Percentiles rank a stretch among this genome's conserved stretches.
phyloP scores from a whole-genome alignment of 495 filamentous ascomycete genomes.

The Pyrenopolyporus hunteri region DNA sequence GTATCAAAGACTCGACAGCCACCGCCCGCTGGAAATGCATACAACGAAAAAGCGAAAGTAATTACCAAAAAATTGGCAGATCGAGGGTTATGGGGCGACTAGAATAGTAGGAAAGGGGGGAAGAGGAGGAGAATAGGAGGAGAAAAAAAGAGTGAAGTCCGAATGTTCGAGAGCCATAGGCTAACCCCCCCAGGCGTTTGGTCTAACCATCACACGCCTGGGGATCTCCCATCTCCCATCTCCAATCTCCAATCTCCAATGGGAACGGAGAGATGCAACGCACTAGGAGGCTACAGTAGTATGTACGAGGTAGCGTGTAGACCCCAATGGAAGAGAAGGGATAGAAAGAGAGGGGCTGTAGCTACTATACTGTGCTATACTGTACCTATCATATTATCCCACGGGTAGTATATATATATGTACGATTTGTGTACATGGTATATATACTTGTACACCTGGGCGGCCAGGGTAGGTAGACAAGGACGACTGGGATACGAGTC shows the following conservation, averaged over 20 bases:
- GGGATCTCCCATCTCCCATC: background rate
- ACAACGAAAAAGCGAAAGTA: conserved; percentile 20
- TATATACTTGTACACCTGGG: too few species aligned
- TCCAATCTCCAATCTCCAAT: too few species aligned
- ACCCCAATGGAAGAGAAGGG: background rate
- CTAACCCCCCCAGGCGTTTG: conserved; percentile 1
- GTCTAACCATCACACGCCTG: too few species aligned
- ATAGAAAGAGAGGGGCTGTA: background rate
- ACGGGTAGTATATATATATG: too few species aligned
- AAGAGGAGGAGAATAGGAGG: conserved; percentile 15
- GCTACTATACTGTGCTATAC: too few species aligned
- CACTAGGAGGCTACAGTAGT: too few species aligned
- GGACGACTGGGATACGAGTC: background rate
- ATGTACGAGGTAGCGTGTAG: background rate
- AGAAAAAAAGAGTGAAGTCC: conserved; percentile 23
- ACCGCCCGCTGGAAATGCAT: conserved; percentile 25
- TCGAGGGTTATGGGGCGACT: background rate
- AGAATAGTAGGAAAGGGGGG: conserved; percentile 4
- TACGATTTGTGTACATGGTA: too few species aligned
- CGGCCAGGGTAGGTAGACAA: background rate
- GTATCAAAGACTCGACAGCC: conserved; percentile 23
- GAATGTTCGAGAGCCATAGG: conserved; percentile 16
- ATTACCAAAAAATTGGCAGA: conserved; percentile 33
- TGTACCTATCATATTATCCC: too few species aligned
- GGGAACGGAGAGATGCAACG: too few species aligned